Evolutionary conservation across 2,329 filamentous ascomycete genomes (phyloP).

Genomic region (Sporothrix luriei): DNA sequence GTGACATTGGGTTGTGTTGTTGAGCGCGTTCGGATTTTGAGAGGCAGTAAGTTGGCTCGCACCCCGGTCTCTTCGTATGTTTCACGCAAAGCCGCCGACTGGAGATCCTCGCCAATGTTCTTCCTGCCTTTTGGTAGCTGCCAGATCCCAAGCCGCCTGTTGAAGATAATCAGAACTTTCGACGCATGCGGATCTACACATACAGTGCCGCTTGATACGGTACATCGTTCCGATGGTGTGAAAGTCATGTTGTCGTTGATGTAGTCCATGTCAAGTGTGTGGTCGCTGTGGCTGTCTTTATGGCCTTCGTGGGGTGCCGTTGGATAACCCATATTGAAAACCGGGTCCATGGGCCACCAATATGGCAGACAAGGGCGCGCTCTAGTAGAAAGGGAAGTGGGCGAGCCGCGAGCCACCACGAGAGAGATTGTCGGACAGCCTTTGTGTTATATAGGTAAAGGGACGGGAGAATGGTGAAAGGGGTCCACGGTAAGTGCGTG

Average conservation of each 20-base stretch:
- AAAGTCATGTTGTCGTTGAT: slow-evolving; percentile 45
- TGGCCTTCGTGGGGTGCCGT: neutral
- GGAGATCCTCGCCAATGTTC: slow-evolving; percentile 50
- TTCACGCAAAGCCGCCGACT: slow-evolving; percentile 50
- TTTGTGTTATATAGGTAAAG: neutral
- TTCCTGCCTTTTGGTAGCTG: slow-evolving; percentile 55
- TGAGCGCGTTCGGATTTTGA: slow-evolving; percentile 50
- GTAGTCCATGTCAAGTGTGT: slow-evolving; percentile 39
- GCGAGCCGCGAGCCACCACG: neutral
- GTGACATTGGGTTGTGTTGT: slow-evolving; percentile 40
- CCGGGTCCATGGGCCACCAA: neutral
- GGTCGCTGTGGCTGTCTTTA: neutral
- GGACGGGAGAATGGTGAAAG: neutral
- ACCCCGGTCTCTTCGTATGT: slow-evolving; percentile 54
- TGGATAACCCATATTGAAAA: slow-evolving; percentile 4
- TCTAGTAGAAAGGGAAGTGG: neutral
- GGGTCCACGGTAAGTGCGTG: neutral
- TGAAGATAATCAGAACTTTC: slow-evolving; percentile 50
- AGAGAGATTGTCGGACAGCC: neutral
- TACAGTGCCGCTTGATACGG: slow-evolving; percentile 53
- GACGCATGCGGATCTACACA: slow-evolving; percentile 46
- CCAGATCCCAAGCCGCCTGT: slow-evolving; percentile 48
- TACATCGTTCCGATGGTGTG: slow-evolving; percentile 48
- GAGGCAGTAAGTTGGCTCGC: slow-evolving; percentile 44
- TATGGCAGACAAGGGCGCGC: neutral